phyloP scores from a whole-genome alignment of 345 rosid genomes.

The Lagerstroemia speciosa region DNA sequence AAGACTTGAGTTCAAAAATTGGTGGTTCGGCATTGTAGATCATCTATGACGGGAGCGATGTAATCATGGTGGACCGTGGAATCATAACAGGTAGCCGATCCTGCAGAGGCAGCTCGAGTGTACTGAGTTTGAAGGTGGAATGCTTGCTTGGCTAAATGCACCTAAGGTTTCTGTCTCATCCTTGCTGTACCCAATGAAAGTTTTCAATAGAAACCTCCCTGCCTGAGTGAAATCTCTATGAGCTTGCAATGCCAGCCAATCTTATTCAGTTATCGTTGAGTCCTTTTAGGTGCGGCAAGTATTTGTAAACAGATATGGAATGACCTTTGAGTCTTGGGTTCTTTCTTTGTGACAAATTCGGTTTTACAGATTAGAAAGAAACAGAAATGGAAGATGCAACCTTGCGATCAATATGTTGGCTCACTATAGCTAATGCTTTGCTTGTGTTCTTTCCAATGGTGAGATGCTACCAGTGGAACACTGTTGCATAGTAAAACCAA shows the following conservation, averaged over 20 bases:
- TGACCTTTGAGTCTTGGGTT: no score
- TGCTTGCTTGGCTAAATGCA: constrained; percentile 68
- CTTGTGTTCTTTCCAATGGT: no score
- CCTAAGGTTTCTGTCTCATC: neutral
- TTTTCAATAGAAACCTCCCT: neutral
- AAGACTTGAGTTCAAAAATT: neutral
- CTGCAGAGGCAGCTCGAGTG: constrained; percentile 65
- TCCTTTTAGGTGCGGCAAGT: neutral
- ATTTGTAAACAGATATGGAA: neutral
- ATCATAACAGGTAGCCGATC: constrained; percentile 76
- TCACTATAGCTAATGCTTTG: no score
- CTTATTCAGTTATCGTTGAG: neutral
- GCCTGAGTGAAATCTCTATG: neutral
- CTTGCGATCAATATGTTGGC: no score
- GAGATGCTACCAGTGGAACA: no score
- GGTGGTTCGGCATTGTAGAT: constrained; percentile 34
- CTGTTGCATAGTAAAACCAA: no score
- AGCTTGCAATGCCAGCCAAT: neutral
- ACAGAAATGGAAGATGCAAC: no score
- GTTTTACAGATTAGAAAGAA: neutral
- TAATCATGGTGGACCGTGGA: constrained; percentile 91
- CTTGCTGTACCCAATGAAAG: neutral
- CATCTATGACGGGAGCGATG: constrained; percentile 80
- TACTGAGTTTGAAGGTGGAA: constrained; percentile 94
- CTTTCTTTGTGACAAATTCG: neutral